phyloP scores from a whole-genome alignment of 2,329 filamentous ascomycete species.

The Neoarthrinium moseri region DNA sequence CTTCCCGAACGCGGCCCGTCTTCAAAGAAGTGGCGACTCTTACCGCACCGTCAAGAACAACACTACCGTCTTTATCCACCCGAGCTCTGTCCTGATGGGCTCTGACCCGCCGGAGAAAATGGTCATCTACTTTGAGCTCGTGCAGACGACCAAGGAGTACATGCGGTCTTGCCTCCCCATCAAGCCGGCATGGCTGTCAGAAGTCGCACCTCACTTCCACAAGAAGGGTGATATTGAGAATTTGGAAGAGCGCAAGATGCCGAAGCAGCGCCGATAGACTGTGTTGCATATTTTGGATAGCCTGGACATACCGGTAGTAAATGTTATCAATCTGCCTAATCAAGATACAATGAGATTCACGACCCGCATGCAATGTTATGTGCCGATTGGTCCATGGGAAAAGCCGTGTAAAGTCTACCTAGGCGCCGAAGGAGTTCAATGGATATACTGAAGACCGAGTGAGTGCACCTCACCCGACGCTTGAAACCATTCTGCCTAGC shows the following conservation, averaged over 20 bases:
- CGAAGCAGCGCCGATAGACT: conserved; percentile 40
- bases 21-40: conserved; percentile 80
- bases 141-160: conserved; percentile 85
- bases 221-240: conserved; percentile 87
- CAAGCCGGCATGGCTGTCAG: conserved; percentile 79
- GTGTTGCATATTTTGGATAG: no score
- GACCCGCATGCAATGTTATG: no score
- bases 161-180: conserved; percentile 87
- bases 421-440: no score
- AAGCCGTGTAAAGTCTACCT: no score
- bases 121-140: conserved; percentile 83
- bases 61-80: conserved; percentile 88
- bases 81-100: conserved; percentile 77
- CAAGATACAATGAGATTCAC: no score
- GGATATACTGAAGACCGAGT: no score
- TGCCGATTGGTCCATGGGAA: no score
- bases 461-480: no score
- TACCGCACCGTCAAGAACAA: conserved; percentile 93
- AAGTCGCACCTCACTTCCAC: conserved; percentile 92
- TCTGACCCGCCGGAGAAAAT: conserved; percentile 74
- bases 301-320: no score
- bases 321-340: no score
- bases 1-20: conserved; percentile 85
- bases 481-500: no score
- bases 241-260: conserved; percentile 76